Evolutionary conservation across 371 early-diverging fungal species (phyloP).

Genomic region (Mucor sp.): DNA sequence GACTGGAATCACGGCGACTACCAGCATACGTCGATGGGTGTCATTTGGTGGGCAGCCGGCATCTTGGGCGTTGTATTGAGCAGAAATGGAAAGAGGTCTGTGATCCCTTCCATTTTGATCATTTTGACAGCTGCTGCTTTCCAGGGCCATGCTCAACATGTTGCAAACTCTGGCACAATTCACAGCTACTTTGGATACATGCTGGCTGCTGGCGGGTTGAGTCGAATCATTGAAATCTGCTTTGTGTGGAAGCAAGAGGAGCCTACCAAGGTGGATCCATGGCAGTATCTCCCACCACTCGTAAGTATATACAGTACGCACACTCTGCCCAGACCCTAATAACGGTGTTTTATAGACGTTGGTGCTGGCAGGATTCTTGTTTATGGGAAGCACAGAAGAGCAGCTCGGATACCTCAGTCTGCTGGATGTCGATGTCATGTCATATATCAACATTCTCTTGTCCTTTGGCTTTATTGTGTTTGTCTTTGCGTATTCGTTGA

Average conservation of each 20-base stretch:
- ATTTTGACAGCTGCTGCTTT: conserved; percentile 67
- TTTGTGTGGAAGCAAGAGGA: conserved; percentile 54
- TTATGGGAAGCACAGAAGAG: conserved; percentile 69
- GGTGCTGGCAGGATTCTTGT: conserved; percentile 60
- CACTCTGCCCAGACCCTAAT: no score
- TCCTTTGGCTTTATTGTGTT: conserved; percentile 64
- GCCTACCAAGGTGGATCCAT: conserved; percentile 37
- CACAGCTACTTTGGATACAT: conserved; percentile 70
- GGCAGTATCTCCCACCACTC: conserved; percentile 52
- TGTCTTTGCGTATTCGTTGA: conserved; percentile 51
- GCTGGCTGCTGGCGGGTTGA: conserved; percentile 60
- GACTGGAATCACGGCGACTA: conserved; percentile 70
- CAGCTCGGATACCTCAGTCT: conserved; percentile 46
- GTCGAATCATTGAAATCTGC: conserved; percentile 62
- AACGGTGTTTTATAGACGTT: conserved; percentile 49
- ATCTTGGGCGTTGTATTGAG: conserved; percentile 58
- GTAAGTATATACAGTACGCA: conserved; percentile 29
- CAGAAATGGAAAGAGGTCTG: conserved; percentile 55
- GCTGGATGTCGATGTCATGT: conserved; percentile 53
- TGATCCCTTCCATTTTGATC: conserved; percentile 64
- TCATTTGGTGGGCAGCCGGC: conserved; percentile 73
- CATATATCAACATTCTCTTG: conserved; percentile 60
- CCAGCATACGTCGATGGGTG: conserved; percentile 71
- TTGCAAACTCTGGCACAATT: conserved; percentile 58
- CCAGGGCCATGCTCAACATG: conserved; percentile 62